A percentile compares a stretch with the other conserved stretches of the same genome.
Conservation (phyloP, 345 rosid species). For the Acer yangbiense region DNA sequence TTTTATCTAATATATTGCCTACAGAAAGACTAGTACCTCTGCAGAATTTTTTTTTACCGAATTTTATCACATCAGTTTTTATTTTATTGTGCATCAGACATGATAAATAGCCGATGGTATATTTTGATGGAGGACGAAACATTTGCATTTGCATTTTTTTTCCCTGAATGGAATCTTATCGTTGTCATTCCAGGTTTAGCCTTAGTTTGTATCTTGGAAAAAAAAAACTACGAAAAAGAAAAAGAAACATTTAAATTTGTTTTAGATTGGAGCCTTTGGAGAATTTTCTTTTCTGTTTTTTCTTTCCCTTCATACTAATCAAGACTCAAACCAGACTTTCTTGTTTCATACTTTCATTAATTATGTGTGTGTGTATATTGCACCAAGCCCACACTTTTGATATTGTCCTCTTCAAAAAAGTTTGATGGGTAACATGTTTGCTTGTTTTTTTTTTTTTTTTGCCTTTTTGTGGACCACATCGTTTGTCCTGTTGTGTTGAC, state of each 20-base stretch:
- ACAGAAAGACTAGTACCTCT: background rate
- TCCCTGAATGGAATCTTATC: background rate
- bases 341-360: background rate
- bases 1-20: slow-evolving; percentile 8
- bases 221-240: background rate
- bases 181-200: background rate
- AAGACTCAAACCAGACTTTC: background rate
- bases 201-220: slow-evolving; percentile 5
- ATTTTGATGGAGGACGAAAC: background rate
- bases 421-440: background rate
- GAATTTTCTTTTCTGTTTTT: background rate
- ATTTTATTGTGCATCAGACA: background rate
- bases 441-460: no score
- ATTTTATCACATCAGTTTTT: background rate
- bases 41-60: background rate
- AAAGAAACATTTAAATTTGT: background rate
- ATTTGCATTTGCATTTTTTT: background rate
- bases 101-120: background rate
- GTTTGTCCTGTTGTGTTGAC: no score
- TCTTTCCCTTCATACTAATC: background rate
- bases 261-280: slow-evolving; percentile 1
- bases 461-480: no score
- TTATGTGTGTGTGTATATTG: background rate
- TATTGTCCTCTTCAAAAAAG: background rate
- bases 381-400: background rate